These are phyloP conservation scores for Picea sitchensis DNA, from an alignment of 75 land plant species.

Conservation along the genomic window DNA sequence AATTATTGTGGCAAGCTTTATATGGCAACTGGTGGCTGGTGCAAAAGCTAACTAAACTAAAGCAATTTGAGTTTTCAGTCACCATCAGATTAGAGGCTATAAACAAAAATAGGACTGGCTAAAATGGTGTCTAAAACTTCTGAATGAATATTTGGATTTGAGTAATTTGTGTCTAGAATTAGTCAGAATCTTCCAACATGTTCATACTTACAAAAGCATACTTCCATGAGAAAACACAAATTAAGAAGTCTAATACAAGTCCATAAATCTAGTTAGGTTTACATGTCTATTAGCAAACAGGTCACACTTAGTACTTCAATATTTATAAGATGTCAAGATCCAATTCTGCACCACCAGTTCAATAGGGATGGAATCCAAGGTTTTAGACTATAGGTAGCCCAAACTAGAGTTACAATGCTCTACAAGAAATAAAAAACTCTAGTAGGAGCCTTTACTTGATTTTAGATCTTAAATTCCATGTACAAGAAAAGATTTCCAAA, in stretches of 20 bases:
- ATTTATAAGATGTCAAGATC: background rate
- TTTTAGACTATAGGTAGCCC: background rate
- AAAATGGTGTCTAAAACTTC: background rate
- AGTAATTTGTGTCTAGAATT: background rate
- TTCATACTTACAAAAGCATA: background rate
- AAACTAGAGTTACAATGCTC: background rate
- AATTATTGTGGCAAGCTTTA: background rate
- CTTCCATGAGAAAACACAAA: background rate
- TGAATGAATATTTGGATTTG: background rate
- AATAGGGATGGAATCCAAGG: background rate
- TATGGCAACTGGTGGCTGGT: background rate
- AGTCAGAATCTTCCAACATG: background rate
- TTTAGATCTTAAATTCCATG: slow-evolving; percentile 1
- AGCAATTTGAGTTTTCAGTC: background rate
- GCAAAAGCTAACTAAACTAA: background rate
- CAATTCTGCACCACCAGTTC: background rate
- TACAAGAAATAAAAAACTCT: background rate
- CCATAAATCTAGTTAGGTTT: background rate
- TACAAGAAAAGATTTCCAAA: background rate
- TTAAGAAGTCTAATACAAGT: background rate
- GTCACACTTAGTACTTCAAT: background rate
- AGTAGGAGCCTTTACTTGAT: background rate
- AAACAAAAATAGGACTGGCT: too few species aligned
- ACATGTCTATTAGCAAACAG: background rate
- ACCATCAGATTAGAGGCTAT: background rate